Base-by-base conservation (phyloP, 2,329 filamentous ascomycete genomes). In the Myriosclerotinia curreyana region DNA sequence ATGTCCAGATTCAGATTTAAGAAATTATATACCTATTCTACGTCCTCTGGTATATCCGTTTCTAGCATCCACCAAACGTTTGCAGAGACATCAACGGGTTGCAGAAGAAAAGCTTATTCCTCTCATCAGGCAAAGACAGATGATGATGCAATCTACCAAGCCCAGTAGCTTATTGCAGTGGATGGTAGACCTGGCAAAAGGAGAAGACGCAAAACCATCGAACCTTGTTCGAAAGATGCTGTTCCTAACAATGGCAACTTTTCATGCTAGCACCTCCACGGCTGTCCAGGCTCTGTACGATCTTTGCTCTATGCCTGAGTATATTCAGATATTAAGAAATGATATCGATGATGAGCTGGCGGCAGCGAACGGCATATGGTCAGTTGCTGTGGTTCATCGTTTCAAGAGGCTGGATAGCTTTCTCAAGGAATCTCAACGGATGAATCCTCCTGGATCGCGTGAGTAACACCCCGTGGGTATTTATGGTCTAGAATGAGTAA, bases 221-320 rank as follows among this genome's bases (percentile, higher is more conserved):
- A n/a, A 42, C 38, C 36, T 55, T 55, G 52, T 55, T 22, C 49
- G 14, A 25, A 51, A 22, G 7, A 22, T 22, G 49, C 49, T 51
- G 60, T 46, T 55, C 28, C 28, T 31, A 31, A 31, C 28, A 31
- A 31, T 31, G 28, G 28, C 28, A 31, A 31, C 28, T 31, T 31
- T 22, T 54, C 48, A 28, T 44, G 9, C 17, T 25, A 6, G 55
- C 49, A 17, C 79, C 0, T 69, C 79, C 50, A 76, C 79, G 0
- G 68, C 77, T 0, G 81, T 79, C 1, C 74, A 83, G 77, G 66
- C 79, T 68, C 77, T 87, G 55, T 84, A 82, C 69, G 80, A 82
- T 62, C 71, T 87, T 4, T 79, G 79, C 0, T 76, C 79, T 3
- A 67, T 75, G 14, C 83, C 82, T 0, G 79, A 85, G 36, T 76